These are phyloP conservation scores for Raffaelea ambrosiae DNA, from an alignment of 2,329 filamentous ascomycete genomes.

Conservation along the genomic window DNA sequence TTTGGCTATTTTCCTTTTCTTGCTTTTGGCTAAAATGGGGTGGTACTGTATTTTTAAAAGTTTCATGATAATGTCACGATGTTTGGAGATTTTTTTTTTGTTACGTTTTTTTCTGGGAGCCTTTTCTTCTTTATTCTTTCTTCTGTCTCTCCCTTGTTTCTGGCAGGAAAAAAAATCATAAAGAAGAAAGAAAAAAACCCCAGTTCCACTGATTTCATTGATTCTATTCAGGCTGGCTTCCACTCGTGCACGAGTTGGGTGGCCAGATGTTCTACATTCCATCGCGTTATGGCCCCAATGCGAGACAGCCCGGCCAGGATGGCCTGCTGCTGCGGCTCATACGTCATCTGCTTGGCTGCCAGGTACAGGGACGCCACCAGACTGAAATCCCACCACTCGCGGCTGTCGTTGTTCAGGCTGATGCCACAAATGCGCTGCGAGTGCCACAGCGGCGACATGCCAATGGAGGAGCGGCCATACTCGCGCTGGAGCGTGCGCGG, in stretches of 20 bases:
- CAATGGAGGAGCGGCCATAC: conserved; percentile 19
- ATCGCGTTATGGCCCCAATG: conserved; percentile 11
- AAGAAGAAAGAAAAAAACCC: too few species aligned
- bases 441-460: conserved; percentile 37
- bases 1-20: too few species aligned
- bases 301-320: conserved; percentile 27
- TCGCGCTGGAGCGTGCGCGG: conserved; percentile 31
- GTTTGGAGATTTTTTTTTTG: neutral
- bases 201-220: too few species aligned
- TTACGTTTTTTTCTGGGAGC: neutral
- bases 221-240: conserved; percentile 1
- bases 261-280: neutral
- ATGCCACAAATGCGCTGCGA: conserved; percentile 40
- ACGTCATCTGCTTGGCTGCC: conserved; percentile 37
- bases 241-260: neutral
- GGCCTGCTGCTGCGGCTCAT: conserved; percentile 35
- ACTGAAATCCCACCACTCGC: conserved; percentile 37
- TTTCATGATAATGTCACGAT: neutral
- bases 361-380: conserved; percentile 36
- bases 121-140: too few species aligned
- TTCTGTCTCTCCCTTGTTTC: too few species aligned
- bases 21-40: too few species aligned
- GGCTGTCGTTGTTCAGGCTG: conserved; percentile 34
- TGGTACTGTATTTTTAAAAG: too few species aligned
- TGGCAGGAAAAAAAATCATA: too few species aligned